Percentiles rank a stretch among this genome's conserved stretches.
Conservation (phyloP, 2,329 filamentous ascomycete genomes). For the Fusarium beomiforme region DNA sequence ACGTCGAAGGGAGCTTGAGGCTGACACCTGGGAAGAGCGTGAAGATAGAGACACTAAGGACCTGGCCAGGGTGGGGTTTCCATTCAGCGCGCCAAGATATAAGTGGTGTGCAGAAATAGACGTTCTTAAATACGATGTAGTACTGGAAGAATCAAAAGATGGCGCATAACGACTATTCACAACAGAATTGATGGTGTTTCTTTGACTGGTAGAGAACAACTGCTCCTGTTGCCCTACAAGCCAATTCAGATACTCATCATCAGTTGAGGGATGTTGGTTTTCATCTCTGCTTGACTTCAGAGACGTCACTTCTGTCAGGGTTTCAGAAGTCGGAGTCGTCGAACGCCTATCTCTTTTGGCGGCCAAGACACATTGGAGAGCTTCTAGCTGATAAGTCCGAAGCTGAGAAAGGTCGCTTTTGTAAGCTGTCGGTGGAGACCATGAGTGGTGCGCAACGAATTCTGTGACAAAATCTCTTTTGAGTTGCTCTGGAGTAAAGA, state of each 20-base stretch:
- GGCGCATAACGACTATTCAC: neutral
- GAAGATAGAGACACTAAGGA: neutral
- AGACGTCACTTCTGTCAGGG: neutral
- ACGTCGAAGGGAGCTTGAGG: neutral
- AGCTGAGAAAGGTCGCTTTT: neutral
- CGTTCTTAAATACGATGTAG: neutral
- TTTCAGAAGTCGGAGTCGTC: neutral
- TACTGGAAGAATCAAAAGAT: neutral
- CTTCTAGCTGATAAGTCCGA: neutral
- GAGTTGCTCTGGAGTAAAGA: neutral
- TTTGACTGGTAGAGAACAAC: neutral
- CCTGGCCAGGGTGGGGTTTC: neutral
- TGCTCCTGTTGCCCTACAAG: neutral
- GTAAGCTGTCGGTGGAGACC: neutral
- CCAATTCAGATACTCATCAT: neutral
- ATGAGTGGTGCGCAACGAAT: neutral
- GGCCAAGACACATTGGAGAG: neutral
- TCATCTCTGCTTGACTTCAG: accelerated
- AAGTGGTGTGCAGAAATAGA: neutral
- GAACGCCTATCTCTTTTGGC: neutral
- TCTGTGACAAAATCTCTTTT: neutral
- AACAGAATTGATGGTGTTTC: neutral
- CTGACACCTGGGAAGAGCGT: neutral
- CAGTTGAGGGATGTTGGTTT: neutral
- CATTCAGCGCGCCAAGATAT: neutral